These are phyloP conservation scores for Erucastrum elatum DNA, from an alignment of 345 rosid species.

Conservation along the genomic window DNA sequence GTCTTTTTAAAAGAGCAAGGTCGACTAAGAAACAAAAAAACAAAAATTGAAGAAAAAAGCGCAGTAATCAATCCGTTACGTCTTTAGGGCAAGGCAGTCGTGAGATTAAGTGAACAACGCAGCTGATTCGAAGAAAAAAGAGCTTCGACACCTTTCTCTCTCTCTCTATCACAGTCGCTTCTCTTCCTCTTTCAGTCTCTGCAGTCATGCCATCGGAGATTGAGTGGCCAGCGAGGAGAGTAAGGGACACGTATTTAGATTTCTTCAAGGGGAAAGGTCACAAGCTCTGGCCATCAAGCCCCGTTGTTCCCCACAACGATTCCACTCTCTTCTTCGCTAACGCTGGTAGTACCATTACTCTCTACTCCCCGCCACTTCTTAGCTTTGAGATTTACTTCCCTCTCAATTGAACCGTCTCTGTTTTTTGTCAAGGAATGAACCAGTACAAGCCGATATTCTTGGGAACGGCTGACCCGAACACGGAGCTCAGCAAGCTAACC, in stretches of 20 bases:
- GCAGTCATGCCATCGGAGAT: conserved; percentile 40
- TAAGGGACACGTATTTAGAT: conserved; percentile 72
- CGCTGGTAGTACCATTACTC: conserved; percentile 57
- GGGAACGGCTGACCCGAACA: conserved; percentile 88
- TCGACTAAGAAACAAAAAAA: too few species aligned
- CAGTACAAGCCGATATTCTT: conserved; percentile 90
- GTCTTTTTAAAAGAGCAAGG: too few species aligned
- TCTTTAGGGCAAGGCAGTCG: too few species aligned
- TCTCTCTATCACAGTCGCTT: background rate
- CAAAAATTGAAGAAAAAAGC: too few species aligned
- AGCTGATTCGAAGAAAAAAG: too few species aligned
- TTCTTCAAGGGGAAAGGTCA: conserved; percentile 71
- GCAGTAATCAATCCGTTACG: too few species aligned
- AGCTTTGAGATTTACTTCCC: too few species aligned
- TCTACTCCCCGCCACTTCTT: background rate
- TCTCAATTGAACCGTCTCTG: conserved; percentile 12
- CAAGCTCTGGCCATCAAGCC: conserved; percentile 85
- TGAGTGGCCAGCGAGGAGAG: conserved; percentile 72
- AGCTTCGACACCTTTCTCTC: too few species aligned
- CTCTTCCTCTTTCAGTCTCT: background rate
- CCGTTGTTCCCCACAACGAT: conserved; percentile 87
- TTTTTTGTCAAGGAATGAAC: conserved; percentile 70
- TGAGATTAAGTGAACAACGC: too few species aligned
- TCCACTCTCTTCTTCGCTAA: conserved; percentile 93
- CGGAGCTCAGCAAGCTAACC: conserved; percentile 64